A percentile compares a stretch with the other conserved stretches of the same genome.
These are phyloP conservation scores for Plantago coronopus DNA, from an alignment of 305 asterid genomes.

Conservation along the genomic window DNA sequence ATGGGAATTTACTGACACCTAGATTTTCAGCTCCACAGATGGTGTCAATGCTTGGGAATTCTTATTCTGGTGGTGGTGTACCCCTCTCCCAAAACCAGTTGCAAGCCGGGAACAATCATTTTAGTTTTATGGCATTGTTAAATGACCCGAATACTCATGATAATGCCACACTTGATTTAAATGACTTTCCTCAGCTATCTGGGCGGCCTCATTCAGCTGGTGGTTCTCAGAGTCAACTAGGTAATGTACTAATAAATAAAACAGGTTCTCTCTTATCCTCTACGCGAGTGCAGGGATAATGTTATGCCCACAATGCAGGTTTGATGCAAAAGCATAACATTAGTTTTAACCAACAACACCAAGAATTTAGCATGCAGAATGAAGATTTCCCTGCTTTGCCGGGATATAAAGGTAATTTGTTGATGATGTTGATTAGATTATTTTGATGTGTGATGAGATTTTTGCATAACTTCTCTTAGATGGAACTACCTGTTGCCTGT, in stretches of 20 bases:
- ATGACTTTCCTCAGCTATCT: conserved; percentile 79
- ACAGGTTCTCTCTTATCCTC: conserved; percentile 10
- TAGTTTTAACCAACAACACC: conserved; percentile 76
- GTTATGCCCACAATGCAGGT: conserved; percentile 45
- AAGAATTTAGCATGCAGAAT: conserved; percentile 86
- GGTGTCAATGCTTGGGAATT: conserved; percentile 66
- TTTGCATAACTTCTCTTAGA: conserved; percentile 12
- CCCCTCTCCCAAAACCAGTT: conserved; percentile 71
- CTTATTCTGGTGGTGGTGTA: conserved; percentile 64
- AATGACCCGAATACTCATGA: conserved; percentile 64
- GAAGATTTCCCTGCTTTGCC: conserved; percentile 93
- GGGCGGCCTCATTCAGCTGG: conserved; percentile 76
- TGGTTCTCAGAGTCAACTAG: conserved; percentile 74
- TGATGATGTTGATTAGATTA: conserved; percentile 15
- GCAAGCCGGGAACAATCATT: conserved; percentile 64
- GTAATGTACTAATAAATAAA: conserved; percentile 27
- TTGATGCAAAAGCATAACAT: conserved; percentile 70
- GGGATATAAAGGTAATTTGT: conserved; percentile 70
- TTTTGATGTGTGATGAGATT: conserved; percentile 16
- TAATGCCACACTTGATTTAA: conserved; percentile 60
- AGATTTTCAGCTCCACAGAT: conserved; percentile 74
- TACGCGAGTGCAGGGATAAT: conserved; percentile 17
- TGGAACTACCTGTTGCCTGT: conserved; percentile 14
- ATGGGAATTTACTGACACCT: conserved; percentile 30
- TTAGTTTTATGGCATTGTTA: conserved; percentile 60